Conservation (phyloP, 2,329 filamentous ascomycete genomes). For the Setomelanomma holmii region DNA sequence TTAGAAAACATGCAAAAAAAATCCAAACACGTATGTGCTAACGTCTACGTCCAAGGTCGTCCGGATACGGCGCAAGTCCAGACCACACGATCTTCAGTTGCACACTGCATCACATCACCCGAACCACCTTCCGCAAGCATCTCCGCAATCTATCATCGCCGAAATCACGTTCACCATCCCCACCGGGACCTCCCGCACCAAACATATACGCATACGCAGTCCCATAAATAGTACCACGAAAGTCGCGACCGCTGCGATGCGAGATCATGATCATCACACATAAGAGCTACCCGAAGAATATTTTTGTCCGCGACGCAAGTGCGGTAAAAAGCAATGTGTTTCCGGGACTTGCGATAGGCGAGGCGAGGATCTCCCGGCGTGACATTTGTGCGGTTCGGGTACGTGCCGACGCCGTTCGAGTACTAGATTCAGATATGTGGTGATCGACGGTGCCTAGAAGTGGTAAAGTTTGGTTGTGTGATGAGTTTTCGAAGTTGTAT, state of each 20-base stretch:
- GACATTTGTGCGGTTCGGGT: not conserved
- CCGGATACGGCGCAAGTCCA: not conserved
- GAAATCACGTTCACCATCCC: not conserved
- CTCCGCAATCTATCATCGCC: too few species aligned
- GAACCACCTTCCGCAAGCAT: not conserved
- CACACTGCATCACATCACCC: not conserved
- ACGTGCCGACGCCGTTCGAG: not conserved
- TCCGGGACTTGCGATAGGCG: not conserved
- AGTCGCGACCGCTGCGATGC: not conserved
- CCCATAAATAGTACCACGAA: not conserved
- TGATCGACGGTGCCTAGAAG: too few species aligned
- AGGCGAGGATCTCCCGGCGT: not conserved
- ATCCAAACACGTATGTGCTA: too few species aligned
- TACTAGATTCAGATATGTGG: too few species aligned
- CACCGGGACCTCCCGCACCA: not conserved
- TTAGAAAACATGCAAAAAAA: not conserved
- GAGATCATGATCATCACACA: not conserved
- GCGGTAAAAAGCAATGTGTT: not conserved
- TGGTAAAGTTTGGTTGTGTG: too few species aligned
- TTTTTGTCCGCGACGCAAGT: too few species aligned
- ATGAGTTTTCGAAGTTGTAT: not conserved
- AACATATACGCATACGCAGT: not conserved
- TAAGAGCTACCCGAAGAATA: too few species aligned
- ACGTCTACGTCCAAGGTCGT: too few species aligned
- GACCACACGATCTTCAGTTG: not conserved